A percentile compares a stretch with the other conserved stretches of the same genome.
Evolutionary conservation across 345 rosid species (phyloP).

Genomic region (Clarkia xantiana): DNA sequence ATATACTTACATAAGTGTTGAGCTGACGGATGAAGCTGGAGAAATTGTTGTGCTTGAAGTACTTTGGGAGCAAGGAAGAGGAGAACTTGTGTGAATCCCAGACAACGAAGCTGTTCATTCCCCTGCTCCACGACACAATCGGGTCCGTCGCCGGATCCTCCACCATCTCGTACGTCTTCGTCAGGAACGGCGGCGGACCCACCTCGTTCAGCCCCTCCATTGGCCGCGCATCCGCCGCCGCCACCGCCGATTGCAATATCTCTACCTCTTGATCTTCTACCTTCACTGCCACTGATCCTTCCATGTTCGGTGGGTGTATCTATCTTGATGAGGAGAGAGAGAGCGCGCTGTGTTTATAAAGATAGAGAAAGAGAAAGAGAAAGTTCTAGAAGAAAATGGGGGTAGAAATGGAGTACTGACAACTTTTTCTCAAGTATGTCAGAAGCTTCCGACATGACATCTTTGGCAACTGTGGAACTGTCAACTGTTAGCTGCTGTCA

Average conservation of each 20-base stretch:
- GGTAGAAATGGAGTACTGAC: too few relatives aligned
- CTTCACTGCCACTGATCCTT: too few relatives aligned
- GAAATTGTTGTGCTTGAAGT: conserved; percentile 63
- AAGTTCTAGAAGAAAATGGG: too few relatives aligned
- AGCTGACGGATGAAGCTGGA: conserved; percentile 77
- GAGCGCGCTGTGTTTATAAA: too few relatives aligned
- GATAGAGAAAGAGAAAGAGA: too few relatives aligned
- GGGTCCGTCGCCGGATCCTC: conserved; percentile 51
- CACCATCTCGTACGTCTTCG: conserved; percentile 59
- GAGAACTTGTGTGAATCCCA: conserved; percentile 49
- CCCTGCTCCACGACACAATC: conserved; percentile 53
- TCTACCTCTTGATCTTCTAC: too few relatives aligned
- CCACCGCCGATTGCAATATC: not conserved
- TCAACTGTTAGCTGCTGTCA: too few relatives aligned
- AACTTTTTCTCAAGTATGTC: too few relatives aligned
- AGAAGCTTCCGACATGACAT: too few relatives aligned
- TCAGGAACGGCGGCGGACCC: conserved; percentile 69
- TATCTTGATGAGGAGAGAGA: too few relatives aligned
- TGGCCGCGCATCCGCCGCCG: conserved; percentile 18
- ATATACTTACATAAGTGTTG: conserved; percentile 54
- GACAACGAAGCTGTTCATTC: conserved; percentile 45
- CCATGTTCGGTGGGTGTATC: too few relatives aligned
- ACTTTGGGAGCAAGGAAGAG: conserved; percentile 37
- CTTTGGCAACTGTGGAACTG: too few relatives aligned
- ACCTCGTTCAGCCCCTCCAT: conserved; percentile 54